A percentile compares a stretch with the other conserved stretches of the same genome.
phyloP scores from a whole-genome alignment of 345 rosid species.

The Eucalyptus rudis region DNA sequence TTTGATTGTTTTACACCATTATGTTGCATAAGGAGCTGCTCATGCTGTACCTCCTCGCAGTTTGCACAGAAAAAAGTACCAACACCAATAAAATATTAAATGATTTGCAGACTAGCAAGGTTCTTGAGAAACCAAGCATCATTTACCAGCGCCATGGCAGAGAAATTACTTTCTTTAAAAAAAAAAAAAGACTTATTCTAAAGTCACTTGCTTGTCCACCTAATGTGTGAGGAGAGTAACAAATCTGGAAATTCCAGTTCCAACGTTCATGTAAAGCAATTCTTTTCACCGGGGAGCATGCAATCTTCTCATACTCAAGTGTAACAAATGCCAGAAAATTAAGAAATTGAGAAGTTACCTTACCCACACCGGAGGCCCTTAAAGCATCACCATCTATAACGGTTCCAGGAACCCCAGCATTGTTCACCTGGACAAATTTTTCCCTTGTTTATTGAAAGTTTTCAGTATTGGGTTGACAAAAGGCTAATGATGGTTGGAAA shows the following conservation, averaged over 20 bases:
- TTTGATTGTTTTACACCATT: background rate
- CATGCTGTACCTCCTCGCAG: background rate
- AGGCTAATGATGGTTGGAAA: background rate
- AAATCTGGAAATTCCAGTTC: background rate
- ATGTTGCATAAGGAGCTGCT: background rate
- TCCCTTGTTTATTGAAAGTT: background rate
- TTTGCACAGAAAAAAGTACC: background rate
- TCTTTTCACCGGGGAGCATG: background rate
- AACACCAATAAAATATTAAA: too few relatives aligned
- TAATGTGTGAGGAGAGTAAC: background rate
- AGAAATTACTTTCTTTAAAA: background rate
- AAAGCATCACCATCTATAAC: background rate
- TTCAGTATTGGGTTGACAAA: background rate
- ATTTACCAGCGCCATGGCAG: background rate
- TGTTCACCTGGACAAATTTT: constrained; percentile 3
- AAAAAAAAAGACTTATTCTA: background rate
- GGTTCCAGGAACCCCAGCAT: constrained; percentile 4
- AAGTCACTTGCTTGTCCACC: background rate
- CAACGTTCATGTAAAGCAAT: background rate
- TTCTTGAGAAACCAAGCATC: background rate
- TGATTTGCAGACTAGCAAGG: background rate
- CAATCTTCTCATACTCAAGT: background rate
- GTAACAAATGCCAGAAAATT: background rate
- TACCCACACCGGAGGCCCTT: background rate
- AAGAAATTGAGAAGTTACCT: background rate